Evolutionary conservation across 768 basidiomycete species (phyloP).

Genomic region (Peribolospora kevripleyi): DNA sequence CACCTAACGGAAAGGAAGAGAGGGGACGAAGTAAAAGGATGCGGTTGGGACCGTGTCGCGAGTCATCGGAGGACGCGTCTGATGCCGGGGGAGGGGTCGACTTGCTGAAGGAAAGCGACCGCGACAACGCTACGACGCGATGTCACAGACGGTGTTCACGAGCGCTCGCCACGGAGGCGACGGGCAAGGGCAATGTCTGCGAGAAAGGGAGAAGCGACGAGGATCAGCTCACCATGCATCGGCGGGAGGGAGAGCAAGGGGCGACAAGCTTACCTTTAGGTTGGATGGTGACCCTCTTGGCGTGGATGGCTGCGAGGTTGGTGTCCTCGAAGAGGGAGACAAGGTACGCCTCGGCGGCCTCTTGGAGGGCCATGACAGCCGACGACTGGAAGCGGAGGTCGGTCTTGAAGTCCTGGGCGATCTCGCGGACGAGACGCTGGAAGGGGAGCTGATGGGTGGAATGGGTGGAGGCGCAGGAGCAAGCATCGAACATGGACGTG

Average conservation of each 20-base stretch:
- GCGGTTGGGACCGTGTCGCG: too few relatives aligned
- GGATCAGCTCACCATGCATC: too few relatives aligned
- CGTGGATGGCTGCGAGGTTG: slow-evolving; percentile 29
- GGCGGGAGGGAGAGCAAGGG: too few relatives aligned
- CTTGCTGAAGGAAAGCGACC: too few relatives aligned
- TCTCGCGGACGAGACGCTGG: slow-evolving; percentile 31
- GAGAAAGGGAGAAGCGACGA: neutral
- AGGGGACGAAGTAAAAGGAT: too few relatives aligned
- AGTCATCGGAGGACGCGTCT: too few relatives aligned
- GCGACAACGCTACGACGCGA: too few relatives aligned
- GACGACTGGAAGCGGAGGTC: slow-evolving; percentile 55
- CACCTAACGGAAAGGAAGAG: too few relatives aligned
- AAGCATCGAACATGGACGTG: too few relatives aligned
- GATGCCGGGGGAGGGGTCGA: too few relatives aligned
- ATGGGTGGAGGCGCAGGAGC: too few relatives aligned
- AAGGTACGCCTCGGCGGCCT: slow-evolving; percentile 41
- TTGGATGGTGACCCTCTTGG: slow-evolving; percentile 47
- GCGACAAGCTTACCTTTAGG: slow-evolving; percentile 24
- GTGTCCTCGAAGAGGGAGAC: slow-evolving; percentile 49
- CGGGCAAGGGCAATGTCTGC: slow-evolving; percentile 43
- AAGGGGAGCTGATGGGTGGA: slow-evolving; percentile 15
- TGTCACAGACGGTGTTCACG: neutral
- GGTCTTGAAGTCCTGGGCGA: slow-evolving; percentile 36
- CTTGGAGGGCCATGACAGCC: slow-evolving; percentile 42
- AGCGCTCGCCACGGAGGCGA: slow-evolving; percentile 59